Evolutionary conservation across 257 asterid genomes (phyloP).

Genomic region (Fraxinus anomala): DNA sequence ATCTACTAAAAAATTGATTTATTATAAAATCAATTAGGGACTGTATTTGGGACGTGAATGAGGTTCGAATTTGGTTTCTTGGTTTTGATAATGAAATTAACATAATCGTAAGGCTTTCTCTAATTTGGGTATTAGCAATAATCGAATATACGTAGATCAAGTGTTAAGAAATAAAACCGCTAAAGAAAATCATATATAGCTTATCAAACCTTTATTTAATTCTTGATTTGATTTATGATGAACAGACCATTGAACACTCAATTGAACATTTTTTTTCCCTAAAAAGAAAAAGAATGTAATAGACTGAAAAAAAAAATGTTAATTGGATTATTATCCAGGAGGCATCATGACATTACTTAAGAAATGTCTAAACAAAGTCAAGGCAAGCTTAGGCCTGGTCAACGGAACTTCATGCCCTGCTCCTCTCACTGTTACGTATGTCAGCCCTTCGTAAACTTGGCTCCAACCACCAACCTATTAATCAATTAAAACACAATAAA

Average conservation of each 20-base stretch:
- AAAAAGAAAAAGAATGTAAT: no score
- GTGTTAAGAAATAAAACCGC: no score
- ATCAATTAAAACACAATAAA: neutral
- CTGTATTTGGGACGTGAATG: no score
- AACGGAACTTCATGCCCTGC: conserved; percentile 78
- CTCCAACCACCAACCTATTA: conserved; percentile 71
- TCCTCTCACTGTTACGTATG: conserved; percentile 58
- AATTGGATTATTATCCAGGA: conserved; percentile 16
- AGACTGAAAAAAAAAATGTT: neutral
- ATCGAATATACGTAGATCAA: no score
- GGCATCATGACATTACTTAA: conserved; percentile 44
- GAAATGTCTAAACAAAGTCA: conserved; percentile 51
- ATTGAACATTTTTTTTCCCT: neutral
- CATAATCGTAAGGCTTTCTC: neutral
- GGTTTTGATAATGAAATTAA: neutral
- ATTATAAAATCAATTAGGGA: no score
- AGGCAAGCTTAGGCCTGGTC: conserved; percentile 49
- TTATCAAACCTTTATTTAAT: no score
- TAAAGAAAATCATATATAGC: neutral
- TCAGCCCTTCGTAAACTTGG: conserved; percentile 58
- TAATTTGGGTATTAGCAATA: neutral
- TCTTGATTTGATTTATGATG: neutral
- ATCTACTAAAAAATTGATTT: no score
- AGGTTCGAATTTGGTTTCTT: neutral
- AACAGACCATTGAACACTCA: neutral